Conservation (phyloP, 805 yeast genomes). For the Ogataea trehalophila region DNA sequence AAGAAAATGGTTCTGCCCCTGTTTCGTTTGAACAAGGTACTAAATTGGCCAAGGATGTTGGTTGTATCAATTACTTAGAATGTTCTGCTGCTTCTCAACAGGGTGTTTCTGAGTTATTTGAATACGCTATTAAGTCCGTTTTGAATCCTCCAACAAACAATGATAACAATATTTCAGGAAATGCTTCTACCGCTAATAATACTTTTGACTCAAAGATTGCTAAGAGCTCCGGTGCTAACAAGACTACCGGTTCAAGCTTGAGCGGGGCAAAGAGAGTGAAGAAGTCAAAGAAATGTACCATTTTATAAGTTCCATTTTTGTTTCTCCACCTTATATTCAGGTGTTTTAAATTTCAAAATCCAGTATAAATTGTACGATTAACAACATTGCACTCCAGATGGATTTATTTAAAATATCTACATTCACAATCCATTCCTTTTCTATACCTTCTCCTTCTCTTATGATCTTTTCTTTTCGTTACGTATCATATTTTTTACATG, state of each 20-base stretch:
- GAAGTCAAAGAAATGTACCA: conserved; percentile 45
- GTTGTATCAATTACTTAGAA: conserved; percentile 73
- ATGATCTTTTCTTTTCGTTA: not conserved
- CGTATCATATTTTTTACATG: not conserved
- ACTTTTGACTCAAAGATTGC: not conserved
- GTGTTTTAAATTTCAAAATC: no score
- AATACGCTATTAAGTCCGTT: conserved; percentile 71
- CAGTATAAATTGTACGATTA: no score
- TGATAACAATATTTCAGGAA: conserved; percentile 1
- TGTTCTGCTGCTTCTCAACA: conserved; percentile 88
- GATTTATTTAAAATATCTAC: no score
- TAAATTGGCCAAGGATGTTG: conserved; percentile 62
- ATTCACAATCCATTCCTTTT: no score
- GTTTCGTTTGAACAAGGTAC: conserved; percentile 58
- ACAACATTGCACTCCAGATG: no score
- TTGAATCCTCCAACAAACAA: conserved; percentile 43
- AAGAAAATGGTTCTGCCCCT: conserved; percentile 58
- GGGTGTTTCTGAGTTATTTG: conserved; percentile 83
- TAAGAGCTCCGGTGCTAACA: conserved; percentile 7
- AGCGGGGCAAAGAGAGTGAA: conserved; percentile 22
- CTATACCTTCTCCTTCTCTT: not conserved
- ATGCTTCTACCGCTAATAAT: not conserved
- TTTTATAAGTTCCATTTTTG: conserved; percentile 29
- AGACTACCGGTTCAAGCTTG: not conserved
- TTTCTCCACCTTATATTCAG: no score